These are phyloP conservation scores for Daucus carota DNA, from an alignment of 129 eudicot genomes.

Conservation along the genomic window DH1_v3.0 NC_030384.2:37898501-37899000, in stretches of 20 bases:
- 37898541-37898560: no score
- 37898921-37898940: background rate
- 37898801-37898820: background rate
- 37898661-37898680: background rate
- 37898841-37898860: background rate
- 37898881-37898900: background rate
- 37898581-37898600: background rate
- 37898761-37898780: background rate
- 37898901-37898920: background rate
- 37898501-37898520: background rate
- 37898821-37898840: no score
- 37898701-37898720: background rate
- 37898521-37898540: background rate
- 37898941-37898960: background rate
- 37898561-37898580: background rate
- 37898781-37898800: background rate
- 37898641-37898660: background rate
- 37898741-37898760: background rate
- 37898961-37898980: background rate
- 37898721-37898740: background rate
- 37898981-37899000: background rate
- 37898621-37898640: background rate
- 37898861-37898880: background rate
- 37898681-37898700: background rate
- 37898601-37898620: background rate